Conservation (phyloP, 1,139 yeast genomes). For the Saccharomyces uvarum region DNA sequence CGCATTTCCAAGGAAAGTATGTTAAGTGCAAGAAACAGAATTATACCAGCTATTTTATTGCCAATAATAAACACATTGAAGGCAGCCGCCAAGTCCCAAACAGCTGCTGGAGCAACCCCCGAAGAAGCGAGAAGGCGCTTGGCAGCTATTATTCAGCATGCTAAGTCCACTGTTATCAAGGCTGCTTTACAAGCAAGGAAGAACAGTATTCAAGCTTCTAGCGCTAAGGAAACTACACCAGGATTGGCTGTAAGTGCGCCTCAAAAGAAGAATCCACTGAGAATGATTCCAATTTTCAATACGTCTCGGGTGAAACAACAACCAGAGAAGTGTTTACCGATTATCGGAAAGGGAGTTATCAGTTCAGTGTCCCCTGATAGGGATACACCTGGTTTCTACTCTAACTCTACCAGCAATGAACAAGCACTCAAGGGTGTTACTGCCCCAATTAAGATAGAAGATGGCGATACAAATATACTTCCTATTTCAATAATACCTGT, state of each 20-base stretch:
- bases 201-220: slow-evolving; percentile 9
- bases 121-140: slow-evolving; percentile 29
- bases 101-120: slow-evolving; percentile 30
- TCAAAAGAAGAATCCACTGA: neutral
- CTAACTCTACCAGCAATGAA: neutral
- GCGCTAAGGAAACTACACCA: neutral
- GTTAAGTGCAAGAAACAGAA: slow-evolving; percentile 8
- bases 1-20: slow-evolving; percentile 4
- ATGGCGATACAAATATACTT: neutral
- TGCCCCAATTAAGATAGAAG: neutral
- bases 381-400: neutral
- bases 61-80: slow-evolving; percentile 30
- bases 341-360: neutral
- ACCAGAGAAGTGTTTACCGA: neutral
- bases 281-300: slow-evolving; percentile 19
- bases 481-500: neutral
- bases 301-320: neutral
- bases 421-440: neutral
- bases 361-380: neutral
- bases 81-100: slow-evolving; percentile 30
- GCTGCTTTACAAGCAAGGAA: slow-evolving; percentile 50
- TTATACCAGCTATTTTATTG: slow-evolving; percentile 25
- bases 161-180: slow-evolving; percentile 51
- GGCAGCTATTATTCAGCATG: slow-evolving; percentile 29
- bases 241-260: neutral